These are phyloP conservation scores for Phytophthora palmivora DNA, from an alignment of 352 stramenopile species.

Conservation along the genomic window DNA sequence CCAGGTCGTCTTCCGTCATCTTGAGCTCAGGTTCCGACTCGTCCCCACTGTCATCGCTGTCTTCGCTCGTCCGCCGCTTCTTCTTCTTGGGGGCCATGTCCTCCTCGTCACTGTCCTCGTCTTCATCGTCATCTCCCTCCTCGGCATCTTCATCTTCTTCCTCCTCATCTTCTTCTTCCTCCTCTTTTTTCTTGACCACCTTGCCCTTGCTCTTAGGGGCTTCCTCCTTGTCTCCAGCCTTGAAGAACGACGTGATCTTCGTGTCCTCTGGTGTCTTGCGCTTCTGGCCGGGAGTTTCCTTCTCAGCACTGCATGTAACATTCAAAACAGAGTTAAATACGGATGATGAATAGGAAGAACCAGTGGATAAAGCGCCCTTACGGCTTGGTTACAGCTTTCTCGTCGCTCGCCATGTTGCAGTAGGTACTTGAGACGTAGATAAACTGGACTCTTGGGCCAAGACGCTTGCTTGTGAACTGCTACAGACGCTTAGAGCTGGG, in stretches of 20 bases:
- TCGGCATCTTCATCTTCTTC: conserved; percentile 57
- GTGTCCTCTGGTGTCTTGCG: conserved; percentile 46
- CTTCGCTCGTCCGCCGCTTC: conserved; percentile 71
- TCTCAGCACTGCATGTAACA: conserved; percentile 35
- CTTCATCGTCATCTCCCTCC: conserved; percentile 51
- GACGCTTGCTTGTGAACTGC: conserved; percentile 15
- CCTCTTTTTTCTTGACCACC: conserved; percentile 27
- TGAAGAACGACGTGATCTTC: conserved; percentile 45
- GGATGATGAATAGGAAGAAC: no score
- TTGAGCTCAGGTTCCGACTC: conserved; percentile 82
- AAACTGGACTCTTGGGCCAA: not conserved
- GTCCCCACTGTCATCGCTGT: conserved; percentile 64
- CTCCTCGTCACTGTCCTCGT: conserved; percentile 53
- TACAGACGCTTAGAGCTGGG: no score
- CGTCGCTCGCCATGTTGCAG: conserved; percentile 43
- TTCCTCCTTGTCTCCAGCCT: conserved; percentile 26
- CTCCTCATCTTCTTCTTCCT: conserved; percentile 22
- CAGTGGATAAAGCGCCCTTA: conserved; percentile 21
- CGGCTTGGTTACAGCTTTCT: conserved; percentile 49
- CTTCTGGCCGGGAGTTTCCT: conserved; percentile 46
- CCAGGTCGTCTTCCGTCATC: conserved; percentile 88
- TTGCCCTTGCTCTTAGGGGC: conserved; percentile 50
- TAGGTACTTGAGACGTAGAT: conserved; percentile 4
- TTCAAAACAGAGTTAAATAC: conserved; percentile 14
- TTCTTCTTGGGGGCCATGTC: conserved; percentile 68